phyloP scores from a whole-genome alignment of 441 rosid genomes.

The Jatropha multifida region DNA sequence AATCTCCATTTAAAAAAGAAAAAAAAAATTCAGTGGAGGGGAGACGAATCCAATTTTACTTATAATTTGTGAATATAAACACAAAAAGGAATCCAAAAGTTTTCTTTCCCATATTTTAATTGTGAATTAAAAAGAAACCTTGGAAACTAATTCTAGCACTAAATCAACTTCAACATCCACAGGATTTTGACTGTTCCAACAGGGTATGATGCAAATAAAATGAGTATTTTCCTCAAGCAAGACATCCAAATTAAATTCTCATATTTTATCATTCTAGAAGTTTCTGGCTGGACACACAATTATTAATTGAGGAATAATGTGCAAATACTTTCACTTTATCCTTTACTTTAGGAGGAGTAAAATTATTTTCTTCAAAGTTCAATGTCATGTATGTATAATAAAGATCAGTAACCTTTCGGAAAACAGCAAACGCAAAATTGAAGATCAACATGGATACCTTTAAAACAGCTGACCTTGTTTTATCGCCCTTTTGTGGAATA shows the following conservation, averaged over 20 bases:
- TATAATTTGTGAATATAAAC: too few relatives aligned
- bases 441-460: constrained; percentile 36
- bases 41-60: too few relatives aligned
- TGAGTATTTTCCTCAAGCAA: neutral
- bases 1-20: neutral
- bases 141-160: neutral
- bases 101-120: neutral
- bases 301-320: neutral
- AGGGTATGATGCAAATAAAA: neutral
- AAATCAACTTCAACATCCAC: neutral
- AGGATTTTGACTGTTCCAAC: neutral
- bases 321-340: neutral
- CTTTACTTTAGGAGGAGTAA: neutral
- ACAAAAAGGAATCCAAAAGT: neutral
- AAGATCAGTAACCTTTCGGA: neutral
- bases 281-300: neutral
- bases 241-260: constrained; percentile 5
- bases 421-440: neutral
- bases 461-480: constrained; percentile 25
- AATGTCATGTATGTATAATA: neutral
- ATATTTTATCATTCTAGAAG: neutral
- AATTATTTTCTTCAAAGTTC: neutral
- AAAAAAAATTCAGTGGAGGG: too few relatives aligned
- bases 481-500: constrained; percentile 22
- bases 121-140: neutral